Conservation (phyloP, 768 basidiomycete species). For the Agrocybe pediades region DNA sequence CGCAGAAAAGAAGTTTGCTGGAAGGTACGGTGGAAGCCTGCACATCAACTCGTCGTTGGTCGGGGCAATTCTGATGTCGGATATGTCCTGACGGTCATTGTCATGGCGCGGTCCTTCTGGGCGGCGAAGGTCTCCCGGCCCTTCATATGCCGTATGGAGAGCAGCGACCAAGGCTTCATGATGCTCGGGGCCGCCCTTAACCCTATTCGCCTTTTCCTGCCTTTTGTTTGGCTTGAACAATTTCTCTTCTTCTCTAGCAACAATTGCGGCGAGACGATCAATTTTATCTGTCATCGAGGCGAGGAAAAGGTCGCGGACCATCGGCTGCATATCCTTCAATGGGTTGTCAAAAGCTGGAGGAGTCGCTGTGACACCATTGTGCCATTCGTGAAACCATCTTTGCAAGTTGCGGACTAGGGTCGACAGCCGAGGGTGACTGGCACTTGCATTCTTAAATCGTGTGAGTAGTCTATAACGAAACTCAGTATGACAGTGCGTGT, state of each 20-base stretch:
- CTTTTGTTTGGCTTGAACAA: constrained; percentile 23
- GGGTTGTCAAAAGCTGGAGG: constrained; percentile 49
- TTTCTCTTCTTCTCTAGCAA: constrained; percentile 49
- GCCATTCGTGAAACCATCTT: constrained; percentile 52
- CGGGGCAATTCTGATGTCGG: constrained; percentile 66
- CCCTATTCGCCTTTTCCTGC: constrained; percentile 5
- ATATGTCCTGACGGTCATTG: constrained; percentile 61
- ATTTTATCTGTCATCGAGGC: constrained; percentile 35
- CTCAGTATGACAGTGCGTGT: constrained; percentile 16
- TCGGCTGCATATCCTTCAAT: constrained; percentile 26
- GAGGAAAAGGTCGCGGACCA: constrained; percentile 39
- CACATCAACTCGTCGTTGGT: constrained; percentile 67
- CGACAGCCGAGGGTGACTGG: constrained; percentile 44
- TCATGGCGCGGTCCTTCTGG: constrained; percentile 61
- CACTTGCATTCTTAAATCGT: constrained; percentile 59
- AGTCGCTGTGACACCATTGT: constrained; percentile 32
- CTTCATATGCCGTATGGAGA: constrained; percentile 45
- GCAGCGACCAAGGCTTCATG: constrained; percentile 31
- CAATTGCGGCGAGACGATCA: constrained; percentile 41
- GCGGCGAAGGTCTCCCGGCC: constrained; percentile 55
- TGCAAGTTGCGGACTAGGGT: constrained; percentile 42
- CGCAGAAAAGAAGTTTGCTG: constrained; percentile 57
- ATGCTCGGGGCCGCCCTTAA: constrained; percentile 25
- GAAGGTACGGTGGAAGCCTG: constrained; percentile 53
- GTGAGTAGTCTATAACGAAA: constrained; percentile 44